Percentiles rank a stretch among this genome's conserved stretches.
Evolutionary conservation across 23 red algal genomes (phyloP).

Genomic region (Gracilariopsis chorda): DNA sequence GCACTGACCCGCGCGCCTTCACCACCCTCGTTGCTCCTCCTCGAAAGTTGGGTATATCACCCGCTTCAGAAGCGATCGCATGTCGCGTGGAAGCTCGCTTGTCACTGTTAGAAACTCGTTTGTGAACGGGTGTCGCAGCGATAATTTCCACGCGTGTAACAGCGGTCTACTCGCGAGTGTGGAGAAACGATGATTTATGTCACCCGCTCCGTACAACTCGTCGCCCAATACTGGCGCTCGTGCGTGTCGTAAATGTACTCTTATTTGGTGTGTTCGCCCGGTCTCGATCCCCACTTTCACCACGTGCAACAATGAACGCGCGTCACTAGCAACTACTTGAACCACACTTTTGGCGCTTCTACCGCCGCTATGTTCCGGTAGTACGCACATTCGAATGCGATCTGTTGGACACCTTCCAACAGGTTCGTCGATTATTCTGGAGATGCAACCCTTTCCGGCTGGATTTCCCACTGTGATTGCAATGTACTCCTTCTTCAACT

Average conservation of each 20-base stretch:
- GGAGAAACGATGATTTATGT: constrained; percentile 60
- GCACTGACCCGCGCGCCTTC: not conserved
- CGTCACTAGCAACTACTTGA: constrained; percentile 25
- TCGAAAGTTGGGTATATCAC: constrained; percentile 45
- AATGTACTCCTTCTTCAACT: constrained; percentile 76
- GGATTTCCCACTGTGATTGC: constrained; percentile 79
- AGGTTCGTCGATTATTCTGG: constrained; percentile 41
- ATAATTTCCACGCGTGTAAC: constrained; percentile 74
- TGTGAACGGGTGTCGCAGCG: constrained; percentile 70
- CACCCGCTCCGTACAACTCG: constrained; percentile 71
- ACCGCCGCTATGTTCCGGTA: constrained; percentile 51
- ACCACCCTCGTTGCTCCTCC: not conserved
- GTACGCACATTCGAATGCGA: constrained; percentile 47
- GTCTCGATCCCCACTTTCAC: constrained; percentile 77
- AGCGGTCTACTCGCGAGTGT: constrained; percentile 39
- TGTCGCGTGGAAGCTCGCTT: constrained; percentile 68
- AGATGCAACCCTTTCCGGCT: not conserved
- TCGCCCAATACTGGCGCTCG: constrained; percentile 83
- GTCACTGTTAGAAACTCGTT: not conserved
- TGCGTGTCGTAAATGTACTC: constrained; percentile 72
- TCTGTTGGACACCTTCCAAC: constrained; percentile 57
- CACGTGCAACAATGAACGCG: constrained; percentile 4
- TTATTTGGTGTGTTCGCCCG: constrained; percentile 90
- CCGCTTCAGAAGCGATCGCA: constrained; percentile 31
- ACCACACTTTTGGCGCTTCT: constrained; percentile 31